A percentile compares a stretch with the other conserved stretches of the same genome.
Conservation (phyloP, 2,329 filamentous ascomycete genomes). For the Domatiomyces globalis region DNA sequence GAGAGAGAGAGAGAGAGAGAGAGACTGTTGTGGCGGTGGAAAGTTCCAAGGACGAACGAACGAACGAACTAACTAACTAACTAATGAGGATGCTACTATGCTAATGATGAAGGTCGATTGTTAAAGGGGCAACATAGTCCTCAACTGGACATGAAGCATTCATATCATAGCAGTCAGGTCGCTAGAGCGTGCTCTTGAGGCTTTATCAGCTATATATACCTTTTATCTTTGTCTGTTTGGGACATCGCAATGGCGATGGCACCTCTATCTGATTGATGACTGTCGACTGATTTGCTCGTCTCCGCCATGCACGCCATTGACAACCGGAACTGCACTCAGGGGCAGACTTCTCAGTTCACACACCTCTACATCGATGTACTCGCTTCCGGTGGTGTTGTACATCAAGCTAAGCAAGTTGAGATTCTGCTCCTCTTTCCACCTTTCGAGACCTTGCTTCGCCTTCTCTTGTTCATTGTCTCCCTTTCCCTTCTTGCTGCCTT, state of each 20-base stretch:
- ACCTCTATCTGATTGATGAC: not conserved
- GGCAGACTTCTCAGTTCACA: slow-evolving; percentile 82
- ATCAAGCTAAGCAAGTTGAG: slow-evolving; percentile 59
- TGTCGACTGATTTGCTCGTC: slow-evolving; percentile 5
- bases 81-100: not conserved
- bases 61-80: not conserved
- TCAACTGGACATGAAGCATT: not conserved
- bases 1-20: not conserved
- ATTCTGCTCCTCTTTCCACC: slow-evolving; percentile 45
- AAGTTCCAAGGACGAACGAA: not conserved
- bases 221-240: not conserved
- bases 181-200: not conserved
- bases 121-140: not conserved
- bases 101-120: not conserved
- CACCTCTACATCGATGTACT: slow-evolving; percentile 75
- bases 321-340: slow-evolving; percentile 68
- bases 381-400: slow-evolving; percentile 81
- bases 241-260: not conserved
- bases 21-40: not conserved
- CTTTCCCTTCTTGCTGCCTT: slow-evolving; percentile 10
- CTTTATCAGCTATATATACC: not conserved
- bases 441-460: slow-evolving; percentile 27
- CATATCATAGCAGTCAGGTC: not conserved
- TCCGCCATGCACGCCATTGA: slow-evolving; percentile 21
- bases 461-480: slow-evolving; percentile 16